Evolutionary conservation across 2,329 filamentous ascomycete species (phyloP), one percentile per base, ranked within the genome.

Genomic region (Exophiala sideris): DNA sequence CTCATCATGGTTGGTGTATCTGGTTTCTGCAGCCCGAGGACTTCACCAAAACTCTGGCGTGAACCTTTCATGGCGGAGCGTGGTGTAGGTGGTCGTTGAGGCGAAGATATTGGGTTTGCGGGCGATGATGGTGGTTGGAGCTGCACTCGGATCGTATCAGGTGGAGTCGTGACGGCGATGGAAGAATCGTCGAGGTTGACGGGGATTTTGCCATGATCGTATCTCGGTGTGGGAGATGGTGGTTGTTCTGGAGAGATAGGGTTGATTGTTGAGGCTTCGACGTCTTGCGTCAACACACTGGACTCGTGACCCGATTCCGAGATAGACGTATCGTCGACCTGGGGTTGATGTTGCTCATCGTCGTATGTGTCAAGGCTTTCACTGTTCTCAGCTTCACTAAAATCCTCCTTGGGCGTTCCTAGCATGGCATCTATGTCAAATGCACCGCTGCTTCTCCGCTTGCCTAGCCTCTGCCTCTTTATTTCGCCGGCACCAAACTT

Each of bases 21-120:
- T 9, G 49, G 36, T 21, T 41, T 42, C 10, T 29, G 42, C 16
- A 34, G n/a, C 18, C 24, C 41, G 24, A 48, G 20, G 16, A 11
- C 48, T 32, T 48, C 42, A 5, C 45, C 48, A 11, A 59, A 48
- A 44, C 41, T 58, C 6, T 50, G 40, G 9, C 62, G 53, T 16
- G 53, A 54, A 3, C 62, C 62, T 52, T 64, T 64, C 51, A 64
- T 39, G 3, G 62, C 62, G 14, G 62, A 64, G 20, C 59, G 55
- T 29, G 62, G 62, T 16, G 62, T 64, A 3, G 57, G 50, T 11
- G 61, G 61, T 35, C 59, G 47, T 32, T 39, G 48, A 48, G 50
- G 46, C 35, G 58, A 58, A 21, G 38, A 41, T 24, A 40, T 20
- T 9, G 34, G 16, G 10, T 10, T 9, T 33, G n/a, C 34, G 11